Evolutionary conservation across 2,329 filamentous ascomycete species (phyloP).

Genomic region (Penicillium verrucosum): DNA sequence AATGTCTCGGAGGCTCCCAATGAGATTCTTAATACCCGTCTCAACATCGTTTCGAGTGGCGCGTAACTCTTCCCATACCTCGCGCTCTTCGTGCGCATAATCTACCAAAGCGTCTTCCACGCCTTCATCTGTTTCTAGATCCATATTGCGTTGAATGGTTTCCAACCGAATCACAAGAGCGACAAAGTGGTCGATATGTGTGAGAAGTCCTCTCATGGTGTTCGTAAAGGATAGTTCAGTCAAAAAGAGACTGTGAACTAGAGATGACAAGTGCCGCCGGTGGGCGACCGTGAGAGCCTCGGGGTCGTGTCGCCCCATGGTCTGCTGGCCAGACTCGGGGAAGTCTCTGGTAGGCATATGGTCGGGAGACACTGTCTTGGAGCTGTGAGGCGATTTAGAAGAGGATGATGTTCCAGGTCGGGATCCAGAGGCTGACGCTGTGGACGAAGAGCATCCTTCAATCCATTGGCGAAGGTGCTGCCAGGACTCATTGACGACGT

Average conservation of each 20-base stretch:
- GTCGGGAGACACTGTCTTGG: slow-evolving; percentile 8
- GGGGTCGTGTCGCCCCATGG: slow-evolving; percentile 64
- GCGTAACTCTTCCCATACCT: slow-evolving; percentile 63
- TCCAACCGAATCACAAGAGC: slow-evolving; percentile 74
- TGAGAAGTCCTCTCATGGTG: slow-evolving; percentile 38
- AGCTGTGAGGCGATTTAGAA: slow-evolving; percentile 17
- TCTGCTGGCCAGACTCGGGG: slow-evolving; percentile 14
- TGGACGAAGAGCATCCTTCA: slow-evolving; percentile 41
- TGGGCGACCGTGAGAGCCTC: slow-evolving; percentile 81
- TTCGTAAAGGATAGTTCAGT: slow-evolving; percentile 41
- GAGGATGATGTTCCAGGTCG: slow-evolving; percentile 40
- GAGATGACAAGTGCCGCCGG: slow-evolving; percentile 66
- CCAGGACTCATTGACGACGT: slow-evolving; percentile 80
- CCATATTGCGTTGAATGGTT: slow-evolving; percentile 70
- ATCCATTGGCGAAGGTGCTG: slow-evolving; percentile 76
- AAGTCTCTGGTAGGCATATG: slow-evolving; percentile 5
- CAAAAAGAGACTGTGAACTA: slow-evolving; percentile 50
- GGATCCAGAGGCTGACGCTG: slow-evolving; percentile 29
- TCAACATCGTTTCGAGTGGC: slow-evolving; percentile 64
- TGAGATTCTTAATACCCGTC: slow-evolving; percentile 60
- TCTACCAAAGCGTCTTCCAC: slow-evolving; percentile 73
- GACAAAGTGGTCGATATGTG: slow-evolving; percentile 73
- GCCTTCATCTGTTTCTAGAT: slow-evolving; percentile 77
- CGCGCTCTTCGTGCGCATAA: slow-evolving; percentile 67
- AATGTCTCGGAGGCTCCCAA: slow-evolving; percentile 57